Evolutionary conservation across 2,329 filamentous ascomycete genomes (phyloP).

Genomic region (Scolecobasidium constrictum): DNA sequence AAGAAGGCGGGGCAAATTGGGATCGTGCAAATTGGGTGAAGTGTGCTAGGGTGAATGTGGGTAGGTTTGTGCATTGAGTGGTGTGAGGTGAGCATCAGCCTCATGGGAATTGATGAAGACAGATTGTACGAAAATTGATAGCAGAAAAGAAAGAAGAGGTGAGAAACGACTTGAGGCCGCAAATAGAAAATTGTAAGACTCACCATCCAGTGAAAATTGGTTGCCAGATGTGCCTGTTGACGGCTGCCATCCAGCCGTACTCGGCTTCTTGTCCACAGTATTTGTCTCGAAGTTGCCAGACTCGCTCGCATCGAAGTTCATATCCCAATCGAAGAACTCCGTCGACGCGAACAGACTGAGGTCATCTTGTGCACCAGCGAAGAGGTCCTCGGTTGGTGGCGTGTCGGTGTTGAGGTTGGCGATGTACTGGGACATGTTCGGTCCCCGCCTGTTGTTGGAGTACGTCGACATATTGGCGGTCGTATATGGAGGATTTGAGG

Average conservation of each 20-base stretch:
- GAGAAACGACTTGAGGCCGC: no score
- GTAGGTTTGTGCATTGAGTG: background rate
- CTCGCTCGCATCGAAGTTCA: no score
- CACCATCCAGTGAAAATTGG: background rate
- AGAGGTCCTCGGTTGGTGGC: constrained; percentile 48
- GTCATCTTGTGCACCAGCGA: constrained; percentile 29
- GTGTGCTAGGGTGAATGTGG: background rate
- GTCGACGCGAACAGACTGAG: constrained; percentile 46
- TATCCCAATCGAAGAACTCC: constrained; percentile 59
- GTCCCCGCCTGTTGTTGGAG: constrained; percentile 33
- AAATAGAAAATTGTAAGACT: no score
- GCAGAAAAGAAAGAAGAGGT: background rate
- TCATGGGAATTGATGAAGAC: background rate
- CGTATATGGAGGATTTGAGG: background rate
- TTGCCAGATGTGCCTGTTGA: background rate
- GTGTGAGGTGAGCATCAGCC: background rate
- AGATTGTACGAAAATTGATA: background rate
- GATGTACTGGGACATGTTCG: constrained; percentile 84
- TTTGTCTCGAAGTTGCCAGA: constrained; percentile 5
- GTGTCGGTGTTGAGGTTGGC: constrained; percentile 69
- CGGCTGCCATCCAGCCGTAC: constrained; percentile 2
- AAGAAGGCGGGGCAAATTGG: background rate
- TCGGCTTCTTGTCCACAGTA: background rate
- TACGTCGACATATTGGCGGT: background rate
- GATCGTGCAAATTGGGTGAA: background rate